Evolutionary conservation across 306 rosid genomes (phyloP), one percentile per base, ranked within the genome.

Genomic region (Rosa chinensis): DNA sequence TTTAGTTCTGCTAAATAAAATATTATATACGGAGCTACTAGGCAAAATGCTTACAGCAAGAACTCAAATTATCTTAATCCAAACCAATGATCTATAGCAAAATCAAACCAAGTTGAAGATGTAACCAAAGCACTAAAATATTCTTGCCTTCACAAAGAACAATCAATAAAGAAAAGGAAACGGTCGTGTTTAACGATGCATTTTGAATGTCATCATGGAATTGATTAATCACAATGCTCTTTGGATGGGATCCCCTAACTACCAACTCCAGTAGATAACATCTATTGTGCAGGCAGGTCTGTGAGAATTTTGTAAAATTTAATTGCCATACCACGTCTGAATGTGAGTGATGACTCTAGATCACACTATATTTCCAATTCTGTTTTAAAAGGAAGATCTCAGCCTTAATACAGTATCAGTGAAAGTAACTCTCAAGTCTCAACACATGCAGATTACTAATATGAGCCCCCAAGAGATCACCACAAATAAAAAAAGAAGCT

Each of bases 71-170:
- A 32, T 32, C 37, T 32, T 32, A 2, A 2, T 32, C 37, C 37
- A 32, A 32, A 32, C 37, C 37, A 32, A 32, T 32, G 37, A 32
- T 32, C 37, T 32, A 28, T 16, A 64, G 4, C 44, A 61, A 10
- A 61, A 61, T 12, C 70, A 25, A 61, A 40, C 42, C 3, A 63
- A 13, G 28, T 28, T 10, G 16, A 23, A 61, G 5, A 49, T 13
- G 20, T 25, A 49, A 28, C 49, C 49, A 48, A 71, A 71, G 53
- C 21, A 4, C 61, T 9, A 44, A 44, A 10, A 44, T n/a, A 63
- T n/a, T 69, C 0, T 69, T 21, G 58, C 74, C 39, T 64, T 44
- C n/a, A 11, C 74, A 47, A 72, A 72, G 45, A 72, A 55, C n/a
- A 37, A 55, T 20, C 62, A 25, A 55, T 39, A 50, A 73, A 50